Conservation (phyloP, 371 early-diverging fungal species). For the Mortierella sp. region DNA sequence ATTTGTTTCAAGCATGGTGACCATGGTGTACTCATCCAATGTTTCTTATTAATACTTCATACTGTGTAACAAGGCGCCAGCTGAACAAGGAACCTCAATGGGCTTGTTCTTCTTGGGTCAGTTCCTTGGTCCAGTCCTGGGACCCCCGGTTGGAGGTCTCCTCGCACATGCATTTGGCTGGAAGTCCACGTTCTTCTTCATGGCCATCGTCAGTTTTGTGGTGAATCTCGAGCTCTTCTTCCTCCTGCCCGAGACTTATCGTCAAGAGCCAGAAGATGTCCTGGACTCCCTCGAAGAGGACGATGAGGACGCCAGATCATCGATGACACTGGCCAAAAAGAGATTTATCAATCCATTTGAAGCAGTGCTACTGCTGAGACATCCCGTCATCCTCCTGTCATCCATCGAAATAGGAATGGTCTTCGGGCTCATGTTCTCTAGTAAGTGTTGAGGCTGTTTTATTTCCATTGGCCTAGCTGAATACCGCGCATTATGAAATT, state of each 20-base stretch:
- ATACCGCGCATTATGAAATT: no score
- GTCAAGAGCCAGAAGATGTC: conserved; percentile 51
- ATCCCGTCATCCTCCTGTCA: conserved; percentile 62
- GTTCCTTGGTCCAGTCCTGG: conserved; percentile 53
- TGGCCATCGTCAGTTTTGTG: conserved; percentile 68
- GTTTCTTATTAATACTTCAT: conserved; percentile 62
- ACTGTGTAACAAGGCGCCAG: conserved; percentile 57
- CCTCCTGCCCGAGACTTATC: conserved; percentile 80
- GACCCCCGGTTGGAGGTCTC: conserved; percentile 63
- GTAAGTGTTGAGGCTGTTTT: conserved; percentile 32
- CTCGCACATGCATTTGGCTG: conserved; percentile 69
- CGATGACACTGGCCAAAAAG: conserved; percentile 18
- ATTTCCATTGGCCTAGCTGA: not conserved
- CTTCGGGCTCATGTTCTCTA: conserved; percentile 62
- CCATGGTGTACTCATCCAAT: conserved; percentile 27
- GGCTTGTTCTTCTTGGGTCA: conserved; percentile 54
- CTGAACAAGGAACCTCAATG: conserved; percentile 57
- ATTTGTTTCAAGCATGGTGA: no score
- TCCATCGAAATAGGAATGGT: conserved; percentile 66
- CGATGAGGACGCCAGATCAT: no score
- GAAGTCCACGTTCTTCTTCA: conserved; percentile 75
- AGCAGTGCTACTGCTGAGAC: conserved; percentile 58
- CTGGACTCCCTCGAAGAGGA: conserved; percentile 13
- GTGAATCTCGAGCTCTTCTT: conserved; percentile 70
- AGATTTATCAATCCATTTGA: conserved; percentile 52